Percentiles rank a stretch among this genome's conserved stretches.
These are phyloP conservation scores for Leptoxyphium fumago DNA, from an alignment of 2,329 filamentous ascomycete species.

Conservation along the genomic window DNA sequence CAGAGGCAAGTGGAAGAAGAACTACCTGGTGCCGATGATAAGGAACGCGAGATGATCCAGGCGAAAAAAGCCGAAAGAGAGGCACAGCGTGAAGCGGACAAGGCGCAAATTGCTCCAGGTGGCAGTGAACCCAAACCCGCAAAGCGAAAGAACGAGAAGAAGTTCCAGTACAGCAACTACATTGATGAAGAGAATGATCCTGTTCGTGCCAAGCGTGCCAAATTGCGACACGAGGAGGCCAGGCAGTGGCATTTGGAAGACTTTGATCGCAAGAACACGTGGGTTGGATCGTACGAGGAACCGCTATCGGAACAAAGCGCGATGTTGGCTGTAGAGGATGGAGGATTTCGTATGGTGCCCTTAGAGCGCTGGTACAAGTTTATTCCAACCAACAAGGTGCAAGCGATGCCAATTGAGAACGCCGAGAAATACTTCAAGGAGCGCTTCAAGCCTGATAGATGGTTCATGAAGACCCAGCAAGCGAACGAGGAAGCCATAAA, in stretches of 20 bases:
- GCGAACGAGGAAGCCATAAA: conserved; percentile 21
- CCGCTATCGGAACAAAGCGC: conserved; percentile 70
- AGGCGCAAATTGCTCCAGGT: conserved; percentile 85
- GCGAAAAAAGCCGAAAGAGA: conserved; percentile 60
- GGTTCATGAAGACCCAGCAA: conserved; percentile 55
- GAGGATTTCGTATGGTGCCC: conserved; percentile 68
- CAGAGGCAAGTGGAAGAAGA: conserved; percentile 27
- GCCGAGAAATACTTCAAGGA: conserved; percentile 72
- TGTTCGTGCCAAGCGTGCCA: conserved; percentile 48
- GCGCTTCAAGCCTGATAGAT: conserved; percentile 61
- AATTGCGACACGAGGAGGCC: conserved; percentile 77
- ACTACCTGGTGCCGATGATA: conserved; percentile 42
- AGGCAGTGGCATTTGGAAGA: conserved; percentile 95
- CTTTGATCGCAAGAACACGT: conserved; percentile 86
- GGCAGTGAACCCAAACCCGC: conserved; percentile 46
- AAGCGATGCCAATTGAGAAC: conserved; percentile 65
- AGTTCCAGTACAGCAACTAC: conserved; percentile 72
- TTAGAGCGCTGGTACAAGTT: conserved; percentile 95
- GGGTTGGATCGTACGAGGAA: conserved; percentile 82
- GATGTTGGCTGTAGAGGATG: conserved; percentile 60
- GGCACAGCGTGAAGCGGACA: conserved; percentile 69
- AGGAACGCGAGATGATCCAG: conserved; percentile 44
- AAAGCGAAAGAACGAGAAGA: conserved; percentile 51
- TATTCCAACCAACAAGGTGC: conserved; percentile 46
- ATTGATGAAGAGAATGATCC: conserved; percentile 49